Conservation (phyloP, 176 grass and related monocot species). For the Areca catechu region DNA sequence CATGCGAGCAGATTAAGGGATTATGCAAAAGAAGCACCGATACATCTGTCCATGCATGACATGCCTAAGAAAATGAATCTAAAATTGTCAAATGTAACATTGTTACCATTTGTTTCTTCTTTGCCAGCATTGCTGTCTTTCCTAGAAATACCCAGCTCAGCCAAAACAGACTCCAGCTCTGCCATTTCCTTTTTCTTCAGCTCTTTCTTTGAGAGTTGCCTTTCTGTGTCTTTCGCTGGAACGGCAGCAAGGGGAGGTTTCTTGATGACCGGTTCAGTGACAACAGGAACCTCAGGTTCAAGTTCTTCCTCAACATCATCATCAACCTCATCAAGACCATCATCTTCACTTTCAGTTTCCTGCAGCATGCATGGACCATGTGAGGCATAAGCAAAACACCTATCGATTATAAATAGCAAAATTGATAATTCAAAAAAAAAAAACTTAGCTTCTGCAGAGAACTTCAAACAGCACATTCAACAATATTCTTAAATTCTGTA, state of each 20-base stretch:
- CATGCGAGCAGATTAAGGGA: too few species aligned
- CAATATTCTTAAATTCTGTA: too few species aligned
- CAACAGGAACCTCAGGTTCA: slow-evolving; percentile 35
- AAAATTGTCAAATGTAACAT: too few species aligned
- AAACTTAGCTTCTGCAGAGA: too few species aligned
- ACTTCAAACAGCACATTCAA: too few species aligned
- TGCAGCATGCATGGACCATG: slow-evolving; percentile 3
- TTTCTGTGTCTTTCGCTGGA: slow-evolving; percentile 75
- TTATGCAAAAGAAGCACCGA: too few species aligned
- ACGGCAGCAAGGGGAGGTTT: slow-evolving; percentile 26
- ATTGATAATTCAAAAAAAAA: too few species aligned
- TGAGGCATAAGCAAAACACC: too few species aligned
- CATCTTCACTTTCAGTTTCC: slow-evolving; percentile 90
- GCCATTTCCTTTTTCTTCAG: slow-evolving; percentile 96
- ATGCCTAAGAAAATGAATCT: too few species aligned
- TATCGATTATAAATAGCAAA: too few species aligned
- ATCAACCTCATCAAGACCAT: slow-evolving; percentile 64
- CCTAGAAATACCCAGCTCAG: slow-evolving; percentile 71
- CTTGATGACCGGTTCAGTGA: slow-evolving; percentile 30
- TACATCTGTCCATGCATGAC: too few species aligned
- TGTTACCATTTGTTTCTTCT: slow-evolving; percentile 32
- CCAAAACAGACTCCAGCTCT: slow-evolving; percentile 89
- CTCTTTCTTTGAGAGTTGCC: slow-evolving; percentile 95
- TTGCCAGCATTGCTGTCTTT: slow-evolving; percentile 30
- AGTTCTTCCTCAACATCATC: slow-evolving; percentile 66